Percentiles rank a stretch among this genome's conserved stretches.
These are phyloP conservation scores for Cutaneotrichosporon sp. DNA, from an alignment of 1,284 basidiomycete genomes.

Conservation along the genomic window DNA sequence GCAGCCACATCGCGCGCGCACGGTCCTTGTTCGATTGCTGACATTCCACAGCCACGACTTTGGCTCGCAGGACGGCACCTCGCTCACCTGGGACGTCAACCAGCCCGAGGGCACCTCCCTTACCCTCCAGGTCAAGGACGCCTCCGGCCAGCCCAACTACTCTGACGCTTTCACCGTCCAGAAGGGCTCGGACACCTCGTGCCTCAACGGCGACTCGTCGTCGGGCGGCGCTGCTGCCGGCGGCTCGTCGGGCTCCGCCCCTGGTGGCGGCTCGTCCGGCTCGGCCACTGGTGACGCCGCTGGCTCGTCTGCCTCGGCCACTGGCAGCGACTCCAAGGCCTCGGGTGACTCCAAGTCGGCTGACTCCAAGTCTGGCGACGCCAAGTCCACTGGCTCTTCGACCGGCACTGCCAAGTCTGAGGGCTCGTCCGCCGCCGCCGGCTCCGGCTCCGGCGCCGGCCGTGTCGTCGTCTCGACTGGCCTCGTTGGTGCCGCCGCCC, in stretches of 20 bases:
- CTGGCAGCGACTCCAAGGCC: neutral
- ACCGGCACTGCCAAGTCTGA: too few species aligned
- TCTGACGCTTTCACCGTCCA: slow-evolving; percentile 24
- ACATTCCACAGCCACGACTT: slow-evolving; percentile 19
- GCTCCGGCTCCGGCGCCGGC: slow-evolving; percentile 1
- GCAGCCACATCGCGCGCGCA: too few species aligned
- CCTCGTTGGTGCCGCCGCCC: slow-evolving; percentile 23
- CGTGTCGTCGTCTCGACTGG: slow-evolving; percentile 19
- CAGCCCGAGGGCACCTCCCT: slow-evolving; percentile 51
- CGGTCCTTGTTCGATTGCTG: too few species aligned
- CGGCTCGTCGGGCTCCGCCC: slow-evolving; percentile 7
- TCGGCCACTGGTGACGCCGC: slow-evolving; percentile 3
- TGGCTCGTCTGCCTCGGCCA: slow-evolving; percentile 5
- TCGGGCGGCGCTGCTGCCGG: neutral
- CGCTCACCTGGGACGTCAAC: slow-evolving; percentile 62
- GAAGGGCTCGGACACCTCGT: slow-evolving; percentile 14
- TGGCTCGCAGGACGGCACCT: slow-evolving; percentile 45
- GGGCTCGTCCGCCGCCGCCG: slow-evolving; percentile 3
- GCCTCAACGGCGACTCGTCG: slow-evolving; percentile 12
- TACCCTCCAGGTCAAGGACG: slow-evolving; percentile 36
- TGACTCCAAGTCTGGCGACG: slow-evolving; percentile 5
- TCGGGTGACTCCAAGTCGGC: slow-evolving; percentile 2
- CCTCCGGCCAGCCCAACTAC: slow-evolving; percentile 34
- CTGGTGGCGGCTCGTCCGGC: neutral
- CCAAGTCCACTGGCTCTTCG: slow-evolving; percentile 6